These are phyloP conservation scores for Pleodorina starrii DNA, from an alignment of 139 green algal genomes.

Conservation along the genomic window DNA sequence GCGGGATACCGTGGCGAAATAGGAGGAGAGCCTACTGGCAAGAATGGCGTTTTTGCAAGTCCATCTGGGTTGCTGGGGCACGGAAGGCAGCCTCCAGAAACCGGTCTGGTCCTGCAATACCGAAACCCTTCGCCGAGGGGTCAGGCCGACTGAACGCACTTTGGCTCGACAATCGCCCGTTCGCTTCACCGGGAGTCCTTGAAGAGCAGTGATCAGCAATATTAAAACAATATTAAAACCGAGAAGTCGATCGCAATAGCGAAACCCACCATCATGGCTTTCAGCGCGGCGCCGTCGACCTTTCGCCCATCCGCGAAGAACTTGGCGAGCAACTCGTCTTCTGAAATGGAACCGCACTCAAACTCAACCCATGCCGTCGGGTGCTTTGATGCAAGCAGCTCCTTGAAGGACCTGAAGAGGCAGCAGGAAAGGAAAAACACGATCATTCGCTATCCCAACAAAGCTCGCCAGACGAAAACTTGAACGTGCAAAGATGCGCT, in stretches of 20 bases:
- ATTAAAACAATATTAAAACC: no score
- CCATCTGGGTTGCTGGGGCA: conserved; percentile 38
- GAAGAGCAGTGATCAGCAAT: no score
- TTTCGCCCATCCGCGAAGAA: conserved; percentile 87
- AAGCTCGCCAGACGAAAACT: no score
- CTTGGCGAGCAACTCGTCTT: conserved; percentile 78
- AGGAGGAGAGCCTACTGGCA: neutral
- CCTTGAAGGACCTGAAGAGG: conserved; percentile 68
- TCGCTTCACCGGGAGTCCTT: no score
- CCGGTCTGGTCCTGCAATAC: conserved; percentile 54
- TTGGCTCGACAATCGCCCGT: no score
- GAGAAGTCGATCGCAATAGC: no score
- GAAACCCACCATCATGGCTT: conserved; percentile 75
- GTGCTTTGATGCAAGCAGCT: conserved; percentile 88
- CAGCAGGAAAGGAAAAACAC: no score
- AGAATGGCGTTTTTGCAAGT: neutral
- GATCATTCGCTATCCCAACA: no score
- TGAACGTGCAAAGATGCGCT: no score
- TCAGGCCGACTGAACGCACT: no score
- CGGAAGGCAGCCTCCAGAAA: neutral
- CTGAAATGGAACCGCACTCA: conserved; percentile 79
- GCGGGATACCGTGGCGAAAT: neutral
- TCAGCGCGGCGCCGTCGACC: conserved; percentile 76
- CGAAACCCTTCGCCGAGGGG: neutral
- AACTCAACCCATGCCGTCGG: conserved; percentile 91